phyloP scores from a whole-genome alignment of 108 stramenopile genomes.

The Mediolabrus comicus region DNA sequence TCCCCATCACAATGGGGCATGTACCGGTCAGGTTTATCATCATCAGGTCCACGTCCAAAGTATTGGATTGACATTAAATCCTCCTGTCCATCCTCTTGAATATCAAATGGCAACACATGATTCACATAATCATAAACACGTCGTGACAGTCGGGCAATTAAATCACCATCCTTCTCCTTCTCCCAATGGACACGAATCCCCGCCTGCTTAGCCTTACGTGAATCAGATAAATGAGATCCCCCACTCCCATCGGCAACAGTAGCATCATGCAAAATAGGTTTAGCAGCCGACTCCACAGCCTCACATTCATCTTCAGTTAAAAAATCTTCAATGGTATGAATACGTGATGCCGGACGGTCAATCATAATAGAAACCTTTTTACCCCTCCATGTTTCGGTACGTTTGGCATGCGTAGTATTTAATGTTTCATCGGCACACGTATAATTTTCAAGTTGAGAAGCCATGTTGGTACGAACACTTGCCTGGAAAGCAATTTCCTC shows the following conservation, averaged over 20 bases:
- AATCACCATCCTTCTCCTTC: conserved; percentile 56
- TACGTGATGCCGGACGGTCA: conserved; percentile 64
- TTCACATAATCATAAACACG: conserved; percentile 85
- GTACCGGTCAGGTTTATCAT: conserved; percentile 84
- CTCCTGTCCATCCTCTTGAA: conserved; percentile 80
- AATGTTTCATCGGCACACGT: conserved; percentile 72
- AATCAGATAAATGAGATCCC: conserved; percentile 55
- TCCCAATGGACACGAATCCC: conserved; percentile 71
- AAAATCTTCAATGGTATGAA: conserved; percentile 81
- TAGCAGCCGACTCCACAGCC: conserved; percentile 68
- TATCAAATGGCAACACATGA: conserved; percentile 64
- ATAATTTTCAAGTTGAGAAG: conserved; percentile 71
- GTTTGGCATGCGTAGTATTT: conserved; percentile 49
- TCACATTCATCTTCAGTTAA: conserved; percentile 79
- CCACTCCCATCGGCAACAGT: conserved; percentile 87
- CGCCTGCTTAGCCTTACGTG: conserved; percentile 82
- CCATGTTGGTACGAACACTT: conserved; percentile 56
- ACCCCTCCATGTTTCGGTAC: conserved; percentile 24
- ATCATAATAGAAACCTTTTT: conserved; percentile 59
- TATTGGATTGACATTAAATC: conserved; percentile 88
- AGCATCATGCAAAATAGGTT: conserved; percentile 62
- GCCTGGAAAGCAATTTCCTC: conserved; percentile 75
- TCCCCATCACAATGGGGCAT: conserved; percentile 92
- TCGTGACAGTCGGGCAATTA: conserved; percentile 60
- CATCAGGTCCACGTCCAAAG: conserved; percentile 72